These are phyloP conservation scores for Ceratobasidium theobromae DNA, from an alignment of 1,284 basidiomycete genomes.

Conservation along the genomic window DNA sequence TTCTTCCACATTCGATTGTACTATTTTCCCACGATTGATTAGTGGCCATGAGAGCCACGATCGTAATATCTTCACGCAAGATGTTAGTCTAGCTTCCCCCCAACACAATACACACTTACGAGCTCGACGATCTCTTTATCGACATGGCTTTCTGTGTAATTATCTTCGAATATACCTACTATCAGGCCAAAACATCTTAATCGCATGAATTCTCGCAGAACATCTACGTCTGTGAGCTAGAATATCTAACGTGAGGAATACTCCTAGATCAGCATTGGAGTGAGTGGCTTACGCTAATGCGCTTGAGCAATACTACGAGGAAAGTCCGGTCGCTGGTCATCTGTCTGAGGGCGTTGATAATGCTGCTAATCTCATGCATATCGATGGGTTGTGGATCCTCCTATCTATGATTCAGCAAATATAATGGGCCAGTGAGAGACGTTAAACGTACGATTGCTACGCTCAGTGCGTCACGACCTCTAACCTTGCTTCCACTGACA, in stretches of 20 bases:
- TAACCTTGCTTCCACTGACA: constrained; percentile 64
- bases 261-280: not conserved
- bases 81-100: constrained; percentile 48
- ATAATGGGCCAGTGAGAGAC: not conserved
- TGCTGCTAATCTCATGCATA: constrained; percentile 82
- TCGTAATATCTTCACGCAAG: constrained; percentile 48
- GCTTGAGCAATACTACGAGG: constrained; percentile 78
- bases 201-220: constrained; percentile 85
- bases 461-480: constrained; percentile 80
- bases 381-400: constrained; percentile 70
- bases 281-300: constrained; percentile 67
- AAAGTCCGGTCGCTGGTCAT: constrained; percentile 78
- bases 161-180: constrained; percentile 84
- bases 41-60: constrained; percentile 85
- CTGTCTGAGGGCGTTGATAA: constrained; percentile 90
- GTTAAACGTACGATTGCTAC: constrained; percentile 14
- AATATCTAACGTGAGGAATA: not conserved
- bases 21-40: constrained; percentile 88
- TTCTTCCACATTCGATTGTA: constrained; percentile 77
- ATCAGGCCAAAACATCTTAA: constrained; percentile 93
- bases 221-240: constrained; percentile 56
- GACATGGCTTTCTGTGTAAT: constrained; percentile 42
- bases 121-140: constrained; percentile 69
- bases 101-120: constrained; percentile 48
- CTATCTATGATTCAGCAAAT: constrained; percentile 35